Percentiles rank a stretch among this genome's conserved stretches.
phyloP scores from a whole-genome alignment of 2,329 filamentous ascomycete genomes.

The Microcyclospora pomicola region DNA sequence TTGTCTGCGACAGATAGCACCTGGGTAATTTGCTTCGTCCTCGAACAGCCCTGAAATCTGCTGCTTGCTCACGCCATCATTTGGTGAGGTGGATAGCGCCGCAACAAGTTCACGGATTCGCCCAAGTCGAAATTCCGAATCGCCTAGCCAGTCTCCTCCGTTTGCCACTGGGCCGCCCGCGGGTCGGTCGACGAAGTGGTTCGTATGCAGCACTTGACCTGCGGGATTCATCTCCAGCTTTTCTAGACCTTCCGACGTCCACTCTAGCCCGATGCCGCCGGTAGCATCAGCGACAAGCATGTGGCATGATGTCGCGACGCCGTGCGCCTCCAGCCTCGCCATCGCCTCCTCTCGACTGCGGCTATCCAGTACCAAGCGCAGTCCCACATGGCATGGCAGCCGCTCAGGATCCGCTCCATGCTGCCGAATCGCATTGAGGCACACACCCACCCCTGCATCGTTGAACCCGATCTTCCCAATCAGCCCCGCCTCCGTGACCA shows the following conservation, averaged over 20 bases:
- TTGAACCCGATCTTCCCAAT: conserved; percentile 57
- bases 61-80: conserved; percentile 1
- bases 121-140: conserved; percentile 24
- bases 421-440: conserved; percentile 48
- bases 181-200: conserved; percentile 30
- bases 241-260: conserved; percentile 22
- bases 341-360: conserved; percentile 34
- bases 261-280: conserved; percentile 38
- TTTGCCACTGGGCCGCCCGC: conserved; percentile 26
- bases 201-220: conserved; percentile 29
- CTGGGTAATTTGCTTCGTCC: conserved; percentile 28
- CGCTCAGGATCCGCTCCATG: conserved; percentile 38
- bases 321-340: conserved; percentile 28
- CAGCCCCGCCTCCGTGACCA: conserved; percentile 47
- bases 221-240: conserved; percentile 21
- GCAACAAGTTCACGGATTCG: conserved; percentile 24
- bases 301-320: conserved; percentile 40
- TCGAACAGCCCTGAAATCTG: conserved; percentile 22
- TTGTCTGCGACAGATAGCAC: conserved; percentile 22
- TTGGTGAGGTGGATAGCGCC: conserved; percentile 3
- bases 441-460: conserved; percentile 41
- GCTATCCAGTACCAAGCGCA: conserved; percentile 43
- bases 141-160: conserved; percentile 23
- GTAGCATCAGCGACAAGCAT: conserved; percentile 39
- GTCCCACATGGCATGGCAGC: conserved; percentile 48